Percentiles rank a stretch among this genome's conserved stretches.
Evolutionary conservation across 1,284 basidiomycete genomes (phyloP).

Genomic region (Ceratobasidium sp.): DNA sequence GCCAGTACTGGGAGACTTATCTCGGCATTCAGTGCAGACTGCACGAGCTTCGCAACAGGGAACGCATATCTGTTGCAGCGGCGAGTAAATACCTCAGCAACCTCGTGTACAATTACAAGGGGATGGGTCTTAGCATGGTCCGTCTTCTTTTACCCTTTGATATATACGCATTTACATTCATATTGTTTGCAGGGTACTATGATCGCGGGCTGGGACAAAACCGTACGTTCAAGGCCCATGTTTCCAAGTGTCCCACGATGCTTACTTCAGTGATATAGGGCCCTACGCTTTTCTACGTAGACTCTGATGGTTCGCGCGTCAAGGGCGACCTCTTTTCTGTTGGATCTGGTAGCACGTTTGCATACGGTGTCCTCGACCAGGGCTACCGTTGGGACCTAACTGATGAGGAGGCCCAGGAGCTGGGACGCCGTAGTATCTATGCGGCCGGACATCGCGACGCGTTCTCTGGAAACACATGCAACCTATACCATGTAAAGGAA

Average conservation of each 20-base stretch:
- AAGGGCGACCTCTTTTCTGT: constrained; percentile 99
- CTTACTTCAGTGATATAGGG: constrained; percentile 66
- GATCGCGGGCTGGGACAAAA: constrained; percentile 99
- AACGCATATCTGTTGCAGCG: constrained; percentile 98
- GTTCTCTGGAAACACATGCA: constrained; percentile 97
- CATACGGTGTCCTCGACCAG: constrained; percentile 98
- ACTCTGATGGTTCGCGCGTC: constrained; percentile 95
- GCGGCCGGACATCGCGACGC: constrained; percentile 98
- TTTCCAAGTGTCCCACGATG: neutral
- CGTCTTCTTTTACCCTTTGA: constrained; percentile 51
- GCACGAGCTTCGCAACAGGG: constrained; percentile 96
- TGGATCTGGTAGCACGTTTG: constrained; percentile 97
- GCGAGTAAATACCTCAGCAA: constrained; percentile 98
- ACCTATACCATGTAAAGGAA: constrained; percentile 96
- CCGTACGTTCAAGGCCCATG: constrained; percentile 66
- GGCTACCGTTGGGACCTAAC: constrained; percentile 95
- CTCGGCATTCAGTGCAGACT: constrained; percentile 97
- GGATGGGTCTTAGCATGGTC: constrained; percentile 99
- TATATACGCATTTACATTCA: neutral
- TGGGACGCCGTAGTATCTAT: constrained; percentile 95
- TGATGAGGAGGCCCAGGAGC: constrained; percentile 95
- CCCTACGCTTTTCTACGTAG: constrained; percentile 98
- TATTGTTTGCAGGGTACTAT: constrained; percentile 86
- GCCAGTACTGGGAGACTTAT: constrained; percentile 98
- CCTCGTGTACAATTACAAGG: constrained; percentile 98